Evolutionary conservation across 2,329 filamentous ascomycete genomes (phyloP).

Genomic region (Meredithiella fracta): DNA sequence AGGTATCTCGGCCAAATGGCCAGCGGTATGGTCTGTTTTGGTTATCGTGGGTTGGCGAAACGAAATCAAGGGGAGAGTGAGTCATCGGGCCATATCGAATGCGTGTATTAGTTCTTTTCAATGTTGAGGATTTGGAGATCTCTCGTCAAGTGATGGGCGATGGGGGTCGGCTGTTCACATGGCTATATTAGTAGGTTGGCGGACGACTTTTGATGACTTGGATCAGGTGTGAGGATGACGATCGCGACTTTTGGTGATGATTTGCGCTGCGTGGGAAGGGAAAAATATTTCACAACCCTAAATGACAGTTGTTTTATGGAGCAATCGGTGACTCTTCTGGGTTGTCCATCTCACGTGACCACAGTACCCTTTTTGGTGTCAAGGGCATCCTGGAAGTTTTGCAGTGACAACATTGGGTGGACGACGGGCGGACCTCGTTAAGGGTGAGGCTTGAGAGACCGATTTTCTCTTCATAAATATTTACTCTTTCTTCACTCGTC

Average conservation of each 20-base stretch:
- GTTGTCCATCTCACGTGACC: background rate
- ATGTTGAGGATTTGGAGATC: background rate
- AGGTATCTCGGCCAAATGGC: conserved; percentile 6
- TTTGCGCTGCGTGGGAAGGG: background rate
- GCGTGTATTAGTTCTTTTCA: too few species aligned
- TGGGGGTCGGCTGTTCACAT: background rate
- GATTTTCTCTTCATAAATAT: background rate
- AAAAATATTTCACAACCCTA: background rate
- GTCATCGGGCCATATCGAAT: too few species aligned
- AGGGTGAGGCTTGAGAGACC: background rate
- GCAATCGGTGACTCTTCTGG: background rate
- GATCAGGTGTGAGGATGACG: background rate
- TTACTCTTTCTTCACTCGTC: background rate
- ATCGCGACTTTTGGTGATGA: background rate
- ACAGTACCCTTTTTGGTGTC: background rate
- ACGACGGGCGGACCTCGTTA: background rate
- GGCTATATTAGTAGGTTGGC: background rate
- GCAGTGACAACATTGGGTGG: background rate
- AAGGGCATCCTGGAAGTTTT: background rate
- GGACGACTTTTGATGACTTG: background rate
- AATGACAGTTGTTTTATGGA: background rate
- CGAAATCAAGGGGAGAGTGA: too few species aligned
- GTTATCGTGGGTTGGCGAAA: background rate
- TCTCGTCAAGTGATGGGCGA: background rate
- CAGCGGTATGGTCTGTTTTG: too few species aligned